These are phyloP conservation scores for Penicillium coffeae DNA, from an alignment of 495 filamentous ascomycete species.

Conservation along the genomic window DNA sequence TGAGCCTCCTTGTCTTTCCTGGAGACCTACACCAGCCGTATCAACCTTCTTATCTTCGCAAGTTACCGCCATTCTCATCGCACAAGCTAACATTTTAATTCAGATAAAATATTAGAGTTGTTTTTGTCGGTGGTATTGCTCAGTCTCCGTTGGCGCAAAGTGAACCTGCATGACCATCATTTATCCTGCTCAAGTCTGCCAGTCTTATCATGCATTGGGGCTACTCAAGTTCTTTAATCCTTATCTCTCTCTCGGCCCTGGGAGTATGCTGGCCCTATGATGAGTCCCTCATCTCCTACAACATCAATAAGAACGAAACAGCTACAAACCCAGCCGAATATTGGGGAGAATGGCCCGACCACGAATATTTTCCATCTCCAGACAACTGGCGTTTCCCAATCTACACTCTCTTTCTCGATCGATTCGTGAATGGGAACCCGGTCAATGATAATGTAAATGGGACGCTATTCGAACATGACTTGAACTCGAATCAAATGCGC, in stretches of 20 bases:
- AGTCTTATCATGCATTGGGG: slow-evolving; percentile 39
- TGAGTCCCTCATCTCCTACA: slow-evolving; percentile 49
- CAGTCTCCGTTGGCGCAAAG: too few relatives aligned
- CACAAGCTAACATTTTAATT: too few relatives aligned
- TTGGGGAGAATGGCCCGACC: slow-evolving; percentile 54
- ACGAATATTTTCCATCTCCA: slow-evolving; percentile 56
- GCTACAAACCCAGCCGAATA: slow-evolving; percentile 60
- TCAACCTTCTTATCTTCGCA: too few relatives aligned
- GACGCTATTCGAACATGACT: slow-evolving; percentile 66
- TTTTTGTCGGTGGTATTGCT: too few relatives aligned
- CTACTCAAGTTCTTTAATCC: slow-evolving; percentile 21
- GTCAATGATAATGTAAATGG: slow-evolving; percentile 68
- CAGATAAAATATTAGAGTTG: too few relatives aligned
- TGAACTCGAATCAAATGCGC: slow-evolving; percentile 66
- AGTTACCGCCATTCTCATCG: too few relatives aligned
- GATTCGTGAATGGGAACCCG: slow-evolving; percentile 70
- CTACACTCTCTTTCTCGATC: slow-evolving; percentile 67
- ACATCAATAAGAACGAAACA: slow-evolving; percentile 60
- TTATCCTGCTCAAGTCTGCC: slow-evolving; percentile 9
- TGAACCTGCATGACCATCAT: too few relatives aligned
- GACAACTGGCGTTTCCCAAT: slow-evolving; percentile 68
- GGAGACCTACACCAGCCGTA: too few relatives aligned
- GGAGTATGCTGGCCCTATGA: slow-evolving; percentile 52
- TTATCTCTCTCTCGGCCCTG: slow-evolving; percentile 25
- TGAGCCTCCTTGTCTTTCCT: slow-evolving; percentile 1